phyloP scores from a whole-genome alignment of 331 rosid genomes.

The Pyrus hybrid region DNA sequence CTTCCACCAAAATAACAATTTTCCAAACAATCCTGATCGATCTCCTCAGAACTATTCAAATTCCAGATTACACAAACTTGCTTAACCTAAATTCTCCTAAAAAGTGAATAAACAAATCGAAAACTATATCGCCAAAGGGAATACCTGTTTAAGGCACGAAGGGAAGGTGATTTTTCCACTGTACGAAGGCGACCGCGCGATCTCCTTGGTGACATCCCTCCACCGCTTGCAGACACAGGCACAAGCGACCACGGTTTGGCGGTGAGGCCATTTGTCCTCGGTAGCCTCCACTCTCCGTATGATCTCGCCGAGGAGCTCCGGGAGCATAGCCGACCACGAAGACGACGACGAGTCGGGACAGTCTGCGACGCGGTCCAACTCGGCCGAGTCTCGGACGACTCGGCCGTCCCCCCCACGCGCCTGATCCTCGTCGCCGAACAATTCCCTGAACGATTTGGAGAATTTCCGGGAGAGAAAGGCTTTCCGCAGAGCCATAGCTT shows the following conservation, averaged over 20 bases:
- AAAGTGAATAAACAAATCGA: not conserved
- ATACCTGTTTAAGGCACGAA: conserved; percentile 90
- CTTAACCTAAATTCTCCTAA: not conserved
- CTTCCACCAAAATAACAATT: not conserved
- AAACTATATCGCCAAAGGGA: not conserved
- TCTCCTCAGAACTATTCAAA: not conserved
- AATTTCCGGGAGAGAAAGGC: conserved; percentile 62
- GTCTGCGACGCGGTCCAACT: not conserved
- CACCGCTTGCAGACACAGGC: conserved; percentile 95
- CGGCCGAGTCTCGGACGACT: not conserved
- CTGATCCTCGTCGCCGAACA: conserved; percentile 10
- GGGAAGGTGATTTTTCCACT: conserved; percentile 82
- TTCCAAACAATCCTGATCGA: not conserved
- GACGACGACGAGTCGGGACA: not conserved
- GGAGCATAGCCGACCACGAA: conserved; percentile 73
- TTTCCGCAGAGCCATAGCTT: conserved; percentile 55
- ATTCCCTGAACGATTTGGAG: conserved; percentile 60
- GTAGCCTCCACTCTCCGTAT: conserved; percentile 61
- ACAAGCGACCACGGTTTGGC: conserved; percentile 74
- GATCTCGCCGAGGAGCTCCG: conserved; percentile 85
- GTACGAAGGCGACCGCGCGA: conserved; percentile 42
- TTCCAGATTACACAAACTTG: not conserved
- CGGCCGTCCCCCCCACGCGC: not conserved
- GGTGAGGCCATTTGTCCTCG: conserved; percentile 76
- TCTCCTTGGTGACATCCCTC: conserved; percentile 73